Evolutionary conservation across 2,329 filamentous ascomycete genomes (phyloP).

Genomic region (Colletotrichum liriopes): DNA sequence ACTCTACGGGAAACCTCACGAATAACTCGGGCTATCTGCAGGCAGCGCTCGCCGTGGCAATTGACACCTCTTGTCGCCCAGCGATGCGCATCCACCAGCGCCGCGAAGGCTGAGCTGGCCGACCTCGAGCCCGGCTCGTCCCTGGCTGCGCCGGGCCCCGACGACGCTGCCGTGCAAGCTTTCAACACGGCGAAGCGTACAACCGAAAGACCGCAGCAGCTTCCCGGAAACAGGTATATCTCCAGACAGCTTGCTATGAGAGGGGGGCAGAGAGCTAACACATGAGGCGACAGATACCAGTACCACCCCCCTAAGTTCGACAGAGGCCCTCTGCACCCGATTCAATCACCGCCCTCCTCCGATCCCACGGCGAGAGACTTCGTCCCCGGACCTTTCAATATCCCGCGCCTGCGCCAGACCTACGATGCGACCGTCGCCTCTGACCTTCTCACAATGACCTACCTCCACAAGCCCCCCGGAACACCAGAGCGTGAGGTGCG

Average conservation of each 20-base stretch:
- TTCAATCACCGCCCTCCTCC: constrained; percentile 89
- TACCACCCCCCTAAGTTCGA: constrained; percentile 96
- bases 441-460: constrained; percentile 91
- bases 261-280: constrained; percentile 47
- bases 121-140: constrained; percentile 69
- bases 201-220: constrained; percentile 53
- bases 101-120: constrained; percentile 55
- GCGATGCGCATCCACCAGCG: constrained; percentile 65
- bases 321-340: constrained; percentile 91
- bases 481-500: constrained; percentile 67
- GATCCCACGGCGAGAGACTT: constrained; percentile 92
- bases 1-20: constrained; percentile 59
- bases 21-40: constrained; percentile 51
- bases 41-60: constrained; percentile 49
- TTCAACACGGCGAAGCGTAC: constrained; percentile 58
- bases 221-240: constrained; percentile 65
- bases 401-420: constrained; percentile 90
- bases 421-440: constrained; percentile 88
- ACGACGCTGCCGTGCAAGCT: constrained; percentile 55
- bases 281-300: constrained; percentile 76
- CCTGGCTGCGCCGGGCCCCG: constrained; percentile 60
- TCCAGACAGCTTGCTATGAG: constrained; percentile 32
- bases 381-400: constrained; percentile 90
- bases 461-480: constrained; percentile 88
- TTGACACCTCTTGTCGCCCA: constrained; percentile 46